These are phyloP conservation scores for Penicillium verrucosum DNA, from an alignment of 2,329 filamentous ascomycete genomes.

Conservation along the genomic window DNA sequence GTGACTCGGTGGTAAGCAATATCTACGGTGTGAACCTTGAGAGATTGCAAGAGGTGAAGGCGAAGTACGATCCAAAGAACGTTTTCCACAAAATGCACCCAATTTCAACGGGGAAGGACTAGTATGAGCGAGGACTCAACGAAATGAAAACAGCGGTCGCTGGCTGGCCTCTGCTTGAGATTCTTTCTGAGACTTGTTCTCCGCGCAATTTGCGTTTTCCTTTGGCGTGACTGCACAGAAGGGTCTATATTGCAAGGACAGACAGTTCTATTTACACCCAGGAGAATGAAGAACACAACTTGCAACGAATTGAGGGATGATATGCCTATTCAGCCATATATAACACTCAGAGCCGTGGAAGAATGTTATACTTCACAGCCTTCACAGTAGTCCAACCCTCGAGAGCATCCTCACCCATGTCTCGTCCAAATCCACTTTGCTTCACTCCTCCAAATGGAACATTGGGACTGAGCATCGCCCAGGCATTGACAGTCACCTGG, in stretches of 20 bases:
- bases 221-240: not conserved
- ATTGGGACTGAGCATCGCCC: constrained; percentile 26
- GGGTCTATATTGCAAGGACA: not conserved
- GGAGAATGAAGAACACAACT: not conserved
- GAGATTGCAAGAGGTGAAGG: constrained; percentile 44
- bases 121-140: too few species aligned
- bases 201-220: too few species aligned
- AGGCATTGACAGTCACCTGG: constrained; percentile 28
- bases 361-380: constrained; percentile 20
- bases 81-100: constrained; percentile 48
- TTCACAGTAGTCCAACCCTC: constrained; percentile 26
- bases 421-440: constrained; percentile 28
- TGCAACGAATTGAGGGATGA: not conserved
- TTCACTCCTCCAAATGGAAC: constrained; percentile 30
- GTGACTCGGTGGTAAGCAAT: constrained; percentile 33
- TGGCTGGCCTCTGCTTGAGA: too few species aligned
- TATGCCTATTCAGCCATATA: not conserved
- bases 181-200: not conserved
- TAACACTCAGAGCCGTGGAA: constrained; percentile 14
- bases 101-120: constrained; percentile 15
- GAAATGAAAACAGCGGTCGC: not conserved
- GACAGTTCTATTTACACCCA: not conserved
- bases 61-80: constrained; percentile 47
- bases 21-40: constrained; percentile 47
- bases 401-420: constrained; percentile 28